Base-by-base conservation (phyloP, 1,284 basidiomycete species). In the Paramarasmius palmivorus region DNA sequence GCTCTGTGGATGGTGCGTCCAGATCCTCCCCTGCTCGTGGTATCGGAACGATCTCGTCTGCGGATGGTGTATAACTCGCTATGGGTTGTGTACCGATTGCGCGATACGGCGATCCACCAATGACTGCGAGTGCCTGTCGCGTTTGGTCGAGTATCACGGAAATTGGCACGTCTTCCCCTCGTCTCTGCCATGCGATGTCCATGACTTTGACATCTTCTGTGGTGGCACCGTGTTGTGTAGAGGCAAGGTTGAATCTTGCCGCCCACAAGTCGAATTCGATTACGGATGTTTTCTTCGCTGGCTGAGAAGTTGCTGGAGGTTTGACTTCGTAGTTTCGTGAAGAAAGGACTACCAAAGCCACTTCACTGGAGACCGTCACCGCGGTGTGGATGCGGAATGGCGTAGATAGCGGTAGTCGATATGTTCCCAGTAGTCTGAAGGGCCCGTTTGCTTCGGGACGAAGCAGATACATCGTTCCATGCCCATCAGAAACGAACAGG, bases 401-500 rank as follows among this genome's bases (percentile, higher is more conserved):
- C 5, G 72, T 65, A 3, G 51, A 60, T 53, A 68, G 59, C 54
- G 71, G 55, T 15, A 87, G 69, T 42, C 82, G 80, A 64, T 83
- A 89, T 19, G 72, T 71, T 8, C 81, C 86, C 7, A 84, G 65
- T 17, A 82, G 68, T 2, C 70, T 64, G n/a, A 79, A 78, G 4
- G 69, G 49, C 2, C 68, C 71, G n/a, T 62, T 53, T 50, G 66
- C 65, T 34, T 64, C 64, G 49, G 74, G 58, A 57, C 71, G 72
- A 53, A 84, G 71, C 20, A 90, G 73, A 63, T 90, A 88, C 25
- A 95, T 67, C 12, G 74, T 67, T 6, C 92, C 92, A 52, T 75
- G 72, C 7, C 94, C 94, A 59, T 93, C 88, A 3, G 89, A 79
- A 39, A 90, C 76, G 34, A 88, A 74, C 61, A 85, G 79, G 3